Conservation (phyloP, 2,329 filamentous ascomycete genomes). For the Aspergillus sp. region DNA sequence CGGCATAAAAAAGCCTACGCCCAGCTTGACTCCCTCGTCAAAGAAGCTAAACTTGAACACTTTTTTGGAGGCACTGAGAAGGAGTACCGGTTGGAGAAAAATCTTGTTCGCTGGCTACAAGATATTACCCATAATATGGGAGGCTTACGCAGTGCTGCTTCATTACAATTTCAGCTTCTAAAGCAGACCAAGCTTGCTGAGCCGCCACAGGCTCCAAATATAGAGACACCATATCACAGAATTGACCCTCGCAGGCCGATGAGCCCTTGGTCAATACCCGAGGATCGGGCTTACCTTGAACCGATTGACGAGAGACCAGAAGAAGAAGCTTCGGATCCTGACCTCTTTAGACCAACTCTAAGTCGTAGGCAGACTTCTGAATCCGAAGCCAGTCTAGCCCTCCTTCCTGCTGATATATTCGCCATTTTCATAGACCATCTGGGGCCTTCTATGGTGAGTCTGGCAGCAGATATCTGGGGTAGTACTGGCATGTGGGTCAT, state of each 20-base stretch:
- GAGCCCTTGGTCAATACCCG: constrained; percentile 37
- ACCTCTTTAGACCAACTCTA: constrained; percentile 1
- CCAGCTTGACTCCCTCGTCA: constrained; percentile 72
- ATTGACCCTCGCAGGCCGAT: constrained; percentile 20
- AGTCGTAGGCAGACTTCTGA: constrained; percentile 12
- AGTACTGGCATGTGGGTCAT: too few relatives aligned
- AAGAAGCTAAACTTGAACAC: constrained; percentile 87
- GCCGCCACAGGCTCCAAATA: constrained; percentile 18
- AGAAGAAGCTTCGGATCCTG: constrained; percentile 45
- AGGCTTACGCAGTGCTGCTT: constrained; percentile 82
- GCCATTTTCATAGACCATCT: constrained; percentile 83
- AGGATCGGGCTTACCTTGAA: constrained; percentile 52
- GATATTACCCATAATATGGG: constrained; percentile 84
- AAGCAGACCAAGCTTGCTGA: constrained; percentile 54
- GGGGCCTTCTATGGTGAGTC: constrained; percentile 76
- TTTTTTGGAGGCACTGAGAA: constrained; percentile 77
- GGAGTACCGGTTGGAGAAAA: constrained; percentile 75
- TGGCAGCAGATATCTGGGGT: neutral
- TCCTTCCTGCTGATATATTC: constrained; percentile 76
- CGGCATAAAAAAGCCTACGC: constrained; percentile 68
- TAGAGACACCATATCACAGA: constrained; percentile 17
- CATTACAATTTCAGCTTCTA: constrained; percentile 82
- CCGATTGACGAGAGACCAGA: constrained; percentile 65
- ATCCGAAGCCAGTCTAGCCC: constrained; percentile 14
- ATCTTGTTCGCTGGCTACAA: constrained; percentile 80